A percentile compares a stretch with the other conserved stretches of the same genome.
These are phyloP conservation scores for Mycena galopus DNA, from an alignment of 768 basidiomycete genomes.

Conservation along the genomic window DNA sequence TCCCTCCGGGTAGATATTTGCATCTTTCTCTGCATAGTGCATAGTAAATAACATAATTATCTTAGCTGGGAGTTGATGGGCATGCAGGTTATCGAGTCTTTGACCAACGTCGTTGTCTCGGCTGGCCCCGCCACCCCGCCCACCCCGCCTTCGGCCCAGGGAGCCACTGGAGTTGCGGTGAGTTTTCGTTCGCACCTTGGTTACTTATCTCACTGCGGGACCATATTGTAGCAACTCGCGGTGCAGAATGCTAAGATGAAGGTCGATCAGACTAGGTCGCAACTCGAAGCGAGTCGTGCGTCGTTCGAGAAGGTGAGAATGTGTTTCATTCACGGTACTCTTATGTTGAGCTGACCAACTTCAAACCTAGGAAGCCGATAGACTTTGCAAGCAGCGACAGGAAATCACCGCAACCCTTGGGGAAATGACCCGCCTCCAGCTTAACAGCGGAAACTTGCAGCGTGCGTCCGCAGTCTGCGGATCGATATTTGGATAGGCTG, in stretches of 20 bases:
- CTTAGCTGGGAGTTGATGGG: constrained; percentile 1
- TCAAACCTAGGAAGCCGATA: background rate
- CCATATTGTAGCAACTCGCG: no score
- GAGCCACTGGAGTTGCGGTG: background rate
- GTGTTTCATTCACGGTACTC: no score
- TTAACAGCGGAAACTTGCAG: background rate
- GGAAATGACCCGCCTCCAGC: background rate
- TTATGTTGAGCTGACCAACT: background rate
- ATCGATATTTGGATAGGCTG: background rate
- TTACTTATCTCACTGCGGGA: no score
- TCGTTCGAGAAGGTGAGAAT: constrained; percentile 6
- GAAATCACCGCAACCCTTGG: constrained; percentile 4
- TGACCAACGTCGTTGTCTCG: background rate
- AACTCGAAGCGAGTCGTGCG: background rate
- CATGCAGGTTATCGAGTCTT: background rate
- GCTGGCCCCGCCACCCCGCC: background rate
- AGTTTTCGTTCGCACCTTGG: no score
- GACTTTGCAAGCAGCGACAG: background rate
- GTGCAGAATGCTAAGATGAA: no score
- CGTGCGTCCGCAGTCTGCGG: background rate
- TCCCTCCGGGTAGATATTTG: background rate
- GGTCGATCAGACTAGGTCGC: background rate
- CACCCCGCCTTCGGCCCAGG: background rate
- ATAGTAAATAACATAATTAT: background rate
- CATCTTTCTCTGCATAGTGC: background rate